Base-by-base conservation (phyloP, 345 rosid species). In the Boechera stricta region DNA sequence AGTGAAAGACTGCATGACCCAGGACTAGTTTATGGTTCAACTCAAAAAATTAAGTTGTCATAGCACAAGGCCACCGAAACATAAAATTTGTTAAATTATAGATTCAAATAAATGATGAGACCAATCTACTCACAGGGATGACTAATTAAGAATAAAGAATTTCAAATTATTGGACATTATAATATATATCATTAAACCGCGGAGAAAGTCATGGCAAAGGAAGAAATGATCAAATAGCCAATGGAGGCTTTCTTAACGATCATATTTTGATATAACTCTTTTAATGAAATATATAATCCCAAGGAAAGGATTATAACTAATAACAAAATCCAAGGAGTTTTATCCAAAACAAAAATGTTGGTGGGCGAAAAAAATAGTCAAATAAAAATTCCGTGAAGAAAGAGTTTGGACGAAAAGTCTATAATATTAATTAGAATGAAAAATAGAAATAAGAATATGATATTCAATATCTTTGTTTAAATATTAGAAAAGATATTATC, bases 1-100 rank as follows among this genome's bases (percentile, higher is more conserved):
- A 41, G 45, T 56, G 26, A 42, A 51, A 64, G 66, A 47, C 44
- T 70, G 71, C 71, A 70, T 77, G 80, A 29, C 66, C 60, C 35
- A n/a, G 42, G 62, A 44, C 71, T 64, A 35, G 67, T 64, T 69
- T 77, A 42, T 69, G 59, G 70, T 77, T 64, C 60, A 70, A 64
- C 47, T 9, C 10, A 12, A 29, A 58, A 48, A 32, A 3, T 5
- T 4, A 36, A 16, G 67, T 75, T 75, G 73, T 38, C 76, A 63
- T 28, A 70, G 57, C 57, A 69, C 38, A 36, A 69, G 62, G 59
- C 57, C 51, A 77, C 24, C 35, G 31, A 39, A 35, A 11, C 12
- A 69, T 55, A 53, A 29, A 33, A 15, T 31, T 54, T 64, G 28
- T 57, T 24, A 36, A 58, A 63, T 61, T 61, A 62, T 70, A 13